Percentiles rank a stretch among this genome's conserved stretches.
Evolutionary conservation across 106 monocot species (phyloP).

Genomic region (Allium sativum): DNA sequence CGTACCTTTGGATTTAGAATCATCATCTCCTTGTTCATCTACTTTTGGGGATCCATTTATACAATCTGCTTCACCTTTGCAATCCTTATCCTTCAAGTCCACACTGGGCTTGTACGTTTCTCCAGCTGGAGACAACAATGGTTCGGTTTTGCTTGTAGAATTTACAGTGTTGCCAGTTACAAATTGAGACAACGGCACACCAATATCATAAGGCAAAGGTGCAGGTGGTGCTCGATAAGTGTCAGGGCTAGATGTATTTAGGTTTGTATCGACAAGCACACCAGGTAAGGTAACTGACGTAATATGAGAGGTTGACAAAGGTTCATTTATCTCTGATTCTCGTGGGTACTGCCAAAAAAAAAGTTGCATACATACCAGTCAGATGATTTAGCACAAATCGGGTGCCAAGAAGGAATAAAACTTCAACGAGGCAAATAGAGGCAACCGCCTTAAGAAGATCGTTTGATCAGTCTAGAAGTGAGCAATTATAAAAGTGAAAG

Average conservation of each 20-base stretch:
- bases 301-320: slow-evolving; percentile 37
- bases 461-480: no score
- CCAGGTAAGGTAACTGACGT: slow-evolving; percentile 26
- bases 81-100: slow-evolving; percentile 27
- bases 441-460: no score
- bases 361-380: no score
- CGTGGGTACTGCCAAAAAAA: slow-evolving; percentile 31
- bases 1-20: slow-evolving; percentile 16
- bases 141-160: slow-evolving; percentile 25
- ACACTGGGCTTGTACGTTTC: slow-evolving; percentile 8
- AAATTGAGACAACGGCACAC: slow-evolving; percentile 20
- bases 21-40: slow-evolving; percentile 24
- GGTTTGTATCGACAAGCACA: slow-evolving; percentile 45
- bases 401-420: no score
- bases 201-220: slow-evolving; percentile 46
- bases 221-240: slow-evolving; percentile 48
- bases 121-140: slow-evolving; percentile 5
- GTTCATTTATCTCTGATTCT: slow-evolving; percentile 42
- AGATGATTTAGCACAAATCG: no score
- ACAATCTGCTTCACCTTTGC: slow-evolving; percentile 21
- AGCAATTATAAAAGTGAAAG: no score
- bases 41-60: slow-evolving; percentile 7
- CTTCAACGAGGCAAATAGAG: no score
- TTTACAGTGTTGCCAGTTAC: slow-evolving; percentile 14
- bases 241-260: slow-evolving; percentile 45